Percentiles rank a stretch among this genome's conserved stretches.
Evolutionary conservation across 2,329 filamentous ascomycete genomes (phyloP).

Genomic region (Rhynchosporium secalis): DNA sequence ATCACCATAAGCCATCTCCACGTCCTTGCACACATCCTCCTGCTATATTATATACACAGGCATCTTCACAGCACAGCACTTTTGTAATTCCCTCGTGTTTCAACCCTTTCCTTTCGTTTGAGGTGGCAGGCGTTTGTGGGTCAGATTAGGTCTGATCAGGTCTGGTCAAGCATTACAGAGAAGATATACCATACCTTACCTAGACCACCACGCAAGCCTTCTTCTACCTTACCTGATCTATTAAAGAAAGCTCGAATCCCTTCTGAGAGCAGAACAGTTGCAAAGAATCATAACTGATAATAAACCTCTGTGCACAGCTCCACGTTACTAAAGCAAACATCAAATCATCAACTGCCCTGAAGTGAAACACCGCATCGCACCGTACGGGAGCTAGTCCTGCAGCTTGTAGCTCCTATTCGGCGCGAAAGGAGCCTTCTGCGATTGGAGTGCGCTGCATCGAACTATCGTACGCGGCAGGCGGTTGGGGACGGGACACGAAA

Average conservation of each 20-base stretch:
- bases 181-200: constrained; percentile 11
- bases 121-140: background rate
- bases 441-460: constrained; percentile 3
- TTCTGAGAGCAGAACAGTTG: background rate
- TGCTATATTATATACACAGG: constrained; percentile 3
- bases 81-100: background rate
- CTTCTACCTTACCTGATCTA: background rate
- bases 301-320: constrained; percentile 34
- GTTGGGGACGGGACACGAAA: background rate
- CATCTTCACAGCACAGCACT: too few relatives aligned
- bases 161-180: background rate
- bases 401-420: background rate
- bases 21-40: constrained; percentile 13
- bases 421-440: background rate
- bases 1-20: constrained; percentile 17
- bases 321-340: constrained; percentile 28
- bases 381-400: too few relatives aligned
- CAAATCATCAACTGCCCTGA: constrained; percentile 20
- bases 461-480: background rate
- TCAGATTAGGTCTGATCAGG: background rate
- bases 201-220: constrained; percentile 17
- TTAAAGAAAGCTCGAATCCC: background rate
- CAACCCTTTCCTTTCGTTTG: constrained; percentile 2
- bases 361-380: constrained; percentile 25
- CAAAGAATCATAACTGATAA: constrained; percentile 39